Base-by-base conservation (phyloP, 1,284 basidiomycete genomes). In the Schizopora paradoxa region DNA sequence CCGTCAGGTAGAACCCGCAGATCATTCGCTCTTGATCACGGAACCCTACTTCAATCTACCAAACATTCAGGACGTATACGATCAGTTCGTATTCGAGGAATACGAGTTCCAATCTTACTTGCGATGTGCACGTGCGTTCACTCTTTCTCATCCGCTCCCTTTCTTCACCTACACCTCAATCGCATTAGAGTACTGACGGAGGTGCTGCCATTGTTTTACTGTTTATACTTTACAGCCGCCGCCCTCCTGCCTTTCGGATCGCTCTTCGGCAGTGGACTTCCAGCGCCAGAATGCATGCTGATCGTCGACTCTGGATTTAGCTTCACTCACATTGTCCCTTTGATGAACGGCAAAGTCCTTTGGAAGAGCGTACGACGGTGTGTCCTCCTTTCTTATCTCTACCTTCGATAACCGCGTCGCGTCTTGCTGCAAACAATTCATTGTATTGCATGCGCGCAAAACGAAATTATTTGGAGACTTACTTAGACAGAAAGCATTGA, bases 71-170 rank as follows among this genome's bases (percentile, higher is more conserved):
- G 86, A 91, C 33, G 79, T 89, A 31, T 92, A 93, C 54, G 94
- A 97, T 62, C 86, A 96, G 65, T 86, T 98, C 60, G 71, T 95
- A 0, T 96, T 96, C 58, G 94, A 98, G 59, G 92, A 96, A 64
- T 98, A 94, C 68, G 93, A 94, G 57, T 96, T 95, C 59, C 70
- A 74, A 35, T 83, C 87, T 37, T 90, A 91, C 61, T 76, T 80
- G 63, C 77, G 92, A 27, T 82, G 79, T 58, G 80, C 89, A 42
- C 83, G 91, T 93, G 65, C 62, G 85, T 72, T 6, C 6, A 1
- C 43, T 14, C 21, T 27, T 16, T 13, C 21, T n/a, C 49, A 32
- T 54, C 51, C 54, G 11, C 23, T 38, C 47, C 43, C 46, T 51
- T 51, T 51, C 46, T 31, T 36, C 16, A 31, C 25, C 10, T 40